Percentiles rank a stretch among this genome's conserved stretches.
Conservation (phyloP, 345 rosid species). For the Excoecaria cochinchinensis region DNA sequence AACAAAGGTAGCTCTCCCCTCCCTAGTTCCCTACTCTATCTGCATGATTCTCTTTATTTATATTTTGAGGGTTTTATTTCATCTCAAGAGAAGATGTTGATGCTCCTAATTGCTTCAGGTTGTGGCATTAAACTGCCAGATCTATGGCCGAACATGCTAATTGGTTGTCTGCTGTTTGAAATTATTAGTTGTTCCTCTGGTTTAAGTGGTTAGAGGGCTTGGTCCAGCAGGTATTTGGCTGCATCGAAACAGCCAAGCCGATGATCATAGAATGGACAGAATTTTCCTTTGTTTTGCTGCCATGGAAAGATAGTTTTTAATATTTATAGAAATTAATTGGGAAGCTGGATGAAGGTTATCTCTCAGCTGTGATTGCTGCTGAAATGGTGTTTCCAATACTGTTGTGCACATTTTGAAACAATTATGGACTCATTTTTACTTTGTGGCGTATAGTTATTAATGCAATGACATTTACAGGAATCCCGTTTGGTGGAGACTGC, state of each 20-base stretch:
- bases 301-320: background rate
- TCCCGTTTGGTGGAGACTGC: too few species aligned
- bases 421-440: too few species aligned
- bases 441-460: too few species aligned
- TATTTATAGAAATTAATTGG: background rate
- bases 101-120: background rate
- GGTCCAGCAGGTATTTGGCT: conserved; percentile 6
- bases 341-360: background rate
- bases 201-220: conserved; percentile 1
- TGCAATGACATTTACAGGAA: too few species aligned
- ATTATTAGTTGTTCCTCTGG: background rate
- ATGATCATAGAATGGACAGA: conserved; percentile 2
- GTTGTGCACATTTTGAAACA: background rate
- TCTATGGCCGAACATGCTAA: background rate
- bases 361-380: conserved; percentile 2
- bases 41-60: background rate
- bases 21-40: background rate
- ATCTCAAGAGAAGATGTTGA: background rate
- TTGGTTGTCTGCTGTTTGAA: background rate
- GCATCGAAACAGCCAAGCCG: background rate
- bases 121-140: background rate
- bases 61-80: background rate
- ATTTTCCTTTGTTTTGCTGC: background rate
- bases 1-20: background rate
- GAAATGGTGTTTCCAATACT: background rate